Evolutionary conservation across 140 eudicot genomes (phyloP), one percentile per base, ranked within the genome.

Genomic region (Bidens hawaiensis): DNA sequence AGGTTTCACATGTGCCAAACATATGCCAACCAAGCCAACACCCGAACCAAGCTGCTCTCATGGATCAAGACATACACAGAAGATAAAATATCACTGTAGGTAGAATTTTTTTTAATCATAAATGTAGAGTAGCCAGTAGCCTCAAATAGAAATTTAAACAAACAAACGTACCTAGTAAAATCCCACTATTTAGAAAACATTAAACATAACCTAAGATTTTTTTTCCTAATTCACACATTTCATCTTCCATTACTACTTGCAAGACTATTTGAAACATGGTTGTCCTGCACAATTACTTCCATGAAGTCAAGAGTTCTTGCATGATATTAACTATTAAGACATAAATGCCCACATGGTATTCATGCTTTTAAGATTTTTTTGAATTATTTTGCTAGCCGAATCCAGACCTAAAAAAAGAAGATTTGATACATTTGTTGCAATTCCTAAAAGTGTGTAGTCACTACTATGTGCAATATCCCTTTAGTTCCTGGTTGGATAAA

Each of bases 1-100:
- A 60, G 95, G 91, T 65, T 85, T 85, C 25, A 73, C 95, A 25
- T 74, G 81, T 49, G 86, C 70, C 56, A 91, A 80, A 78, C 96
- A 87, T 17, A 87, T 62, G 73, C 98, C 98, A 68, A 91, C 90
- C 88, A 91, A 73, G 48, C 98, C 98, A 71, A 82, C 96, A 28
- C 98, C 98, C 13, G 98, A 87, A 54, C 98, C 98, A 60, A 91
- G 89, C 98, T 91, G 88, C 76, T 76, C 30, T 62, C 27, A 45
- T n/a, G 8, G 8, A 56, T 40, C 21, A 49, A 64, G 25, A 50
- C 22, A 52, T 24, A 17, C 25, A 70, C 47, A 52, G 11, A 69
- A 60, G n/a, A n/a, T n/a, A n/a, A 58, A 43, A 47, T 64, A 69
- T 58, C 36, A 36, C 1, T 57, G 45, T 18, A 42, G 4, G 28